Conservation (phyloP, 108 stramenopile genomes). For the Fistulifera solaris region DNA sequence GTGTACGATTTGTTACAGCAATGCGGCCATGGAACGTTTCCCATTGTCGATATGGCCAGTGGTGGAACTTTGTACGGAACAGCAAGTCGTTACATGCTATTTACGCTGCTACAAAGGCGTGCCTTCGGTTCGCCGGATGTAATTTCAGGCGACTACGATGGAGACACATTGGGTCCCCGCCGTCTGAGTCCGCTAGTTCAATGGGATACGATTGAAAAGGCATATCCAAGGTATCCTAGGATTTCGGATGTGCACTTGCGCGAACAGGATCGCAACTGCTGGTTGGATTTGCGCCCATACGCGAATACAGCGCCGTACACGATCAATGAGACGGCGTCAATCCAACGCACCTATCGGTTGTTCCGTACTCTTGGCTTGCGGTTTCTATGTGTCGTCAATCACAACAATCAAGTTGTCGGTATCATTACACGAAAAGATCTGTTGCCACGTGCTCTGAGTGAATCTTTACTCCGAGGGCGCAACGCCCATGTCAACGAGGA, state of each 20-base stretch:
- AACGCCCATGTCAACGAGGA: slow-evolving; percentile 58
- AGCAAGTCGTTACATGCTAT: slow-evolving; percentile 75
- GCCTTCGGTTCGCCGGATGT: slow-evolving; percentile 81
- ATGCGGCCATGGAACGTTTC: slow-evolving; percentile 84
- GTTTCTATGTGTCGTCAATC: slow-evolving; percentile 88
- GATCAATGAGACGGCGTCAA: slow-evolving; percentile 87
- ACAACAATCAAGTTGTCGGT: slow-evolving; percentile 87
- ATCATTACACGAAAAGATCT: slow-evolving; percentile 83
- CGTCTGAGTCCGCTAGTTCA: slow-evolving; percentile 82
- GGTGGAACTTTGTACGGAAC: slow-evolving; percentile 88
- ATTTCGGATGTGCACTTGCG: slow-evolving; percentile 77
- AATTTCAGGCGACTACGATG: slow-evolving; percentile 38
- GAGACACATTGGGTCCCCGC: slow-evolving; percentile 47
- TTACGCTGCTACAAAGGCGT: slow-evolving; percentile 77
- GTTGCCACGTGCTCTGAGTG: slow-evolving; percentile 62
- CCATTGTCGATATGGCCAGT: slow-evolving; percentile 86
- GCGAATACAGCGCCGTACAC: slow-evolving; percentile 94
- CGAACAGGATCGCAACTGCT: slow-evolving; percentile 73
- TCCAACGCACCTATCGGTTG: slow-evolving; percentile 88
- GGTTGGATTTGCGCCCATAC: slow-evolving; percentile 94
- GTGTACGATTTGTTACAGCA: slow-evolving; percentile 78
- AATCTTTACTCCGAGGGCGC: slow-evolving; percentile 71
- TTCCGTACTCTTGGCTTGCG: slow-evolving; percentile 95
- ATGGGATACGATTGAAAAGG: slow-evolving; percentile 91
- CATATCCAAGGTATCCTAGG: slow-evolving; percentile 89